phyloP scores from a whole-genome alignment of 345 rosid species.

The Kandelia obovata region DNA sequence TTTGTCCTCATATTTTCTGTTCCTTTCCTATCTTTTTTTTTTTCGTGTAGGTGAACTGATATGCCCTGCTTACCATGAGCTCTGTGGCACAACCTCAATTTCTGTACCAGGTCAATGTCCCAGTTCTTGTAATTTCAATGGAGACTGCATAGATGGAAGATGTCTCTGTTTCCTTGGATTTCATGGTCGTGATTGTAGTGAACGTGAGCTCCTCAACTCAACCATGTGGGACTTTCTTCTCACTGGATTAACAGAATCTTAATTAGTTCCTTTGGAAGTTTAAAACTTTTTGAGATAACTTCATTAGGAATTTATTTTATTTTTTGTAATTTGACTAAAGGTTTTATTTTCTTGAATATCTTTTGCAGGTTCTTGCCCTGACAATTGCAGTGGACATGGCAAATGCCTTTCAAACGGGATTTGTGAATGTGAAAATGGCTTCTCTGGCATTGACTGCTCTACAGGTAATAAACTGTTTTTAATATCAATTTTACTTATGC shows the following conservation, averaged over 20 bases:
- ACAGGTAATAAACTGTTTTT: slow-evolving; percentile 53
- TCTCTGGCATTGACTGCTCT: slow-evolving; percentile 89
- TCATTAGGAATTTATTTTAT: too few species aligned
- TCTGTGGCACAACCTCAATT: slow-evolving; percentile 51
- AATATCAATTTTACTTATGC: too few species aligned
- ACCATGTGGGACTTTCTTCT: slow-evolving; percentile 1
- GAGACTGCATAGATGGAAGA: slow-evolving; percentile 86
- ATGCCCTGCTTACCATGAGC: slow-evolving; percentile 92
- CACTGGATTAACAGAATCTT: background rate
- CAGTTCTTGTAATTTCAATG: slow-evolving; percentile 77
- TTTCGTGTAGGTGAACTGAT: slow-evolving; percentile 68
- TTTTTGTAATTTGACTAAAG: too few species aligned
- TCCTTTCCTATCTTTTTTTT: background rate
- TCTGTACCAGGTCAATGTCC: slow-evolving; percentile 76
- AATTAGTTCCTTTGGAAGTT: background rate
- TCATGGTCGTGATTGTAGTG: slow-evolving; percentile 81
- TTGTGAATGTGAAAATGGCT: slow-evolving; percentile 75
- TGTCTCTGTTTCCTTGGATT: slow-evolving; percentile 88
- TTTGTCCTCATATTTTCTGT: slow-evolving; percentile 10
- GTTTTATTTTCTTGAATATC: slow-evolving; percentile 3
- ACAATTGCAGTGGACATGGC: slow-evolving; percentile 74
- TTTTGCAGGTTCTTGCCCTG: slow-evolving; percentile 74
- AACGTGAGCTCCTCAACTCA: slow-evolving; percentile 52
- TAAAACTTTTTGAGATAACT: too few species aligned
- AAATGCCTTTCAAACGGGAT: slow-evolving; percentile 69